Evolutionary conservation across 768 basidiomycete species (phyloP).

Genomic region (Symmetrospora coprosmae): DNA sequence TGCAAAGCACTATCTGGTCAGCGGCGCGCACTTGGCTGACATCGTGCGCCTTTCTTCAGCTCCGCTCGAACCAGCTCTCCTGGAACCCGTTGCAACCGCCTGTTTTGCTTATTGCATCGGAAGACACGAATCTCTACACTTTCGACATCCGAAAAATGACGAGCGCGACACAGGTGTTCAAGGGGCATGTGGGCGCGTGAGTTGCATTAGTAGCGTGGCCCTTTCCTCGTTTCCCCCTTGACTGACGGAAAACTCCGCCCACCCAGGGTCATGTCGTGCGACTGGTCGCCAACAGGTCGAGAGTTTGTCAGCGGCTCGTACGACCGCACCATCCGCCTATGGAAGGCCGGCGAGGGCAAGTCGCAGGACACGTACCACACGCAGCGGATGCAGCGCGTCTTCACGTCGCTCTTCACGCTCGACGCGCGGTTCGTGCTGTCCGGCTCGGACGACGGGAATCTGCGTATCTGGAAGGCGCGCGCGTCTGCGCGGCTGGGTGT

Average conservation of each 20-base stretch:
- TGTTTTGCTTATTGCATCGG: conserved; percentile 78
- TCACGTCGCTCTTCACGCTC: conserved; percentile 70
- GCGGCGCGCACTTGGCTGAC: not conserved
- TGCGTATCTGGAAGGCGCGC: conserved; percentile 43
- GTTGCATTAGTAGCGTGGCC: too few species aligned
- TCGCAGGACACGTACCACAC: conserved; percentile 87
- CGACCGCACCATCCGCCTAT: conserved; percentile 85
- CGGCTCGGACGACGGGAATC: conserved; percentile 33
- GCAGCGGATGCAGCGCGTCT: conserved; percentile 96
- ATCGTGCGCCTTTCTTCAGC: conserved; percentile 41
- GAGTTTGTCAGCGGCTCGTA: conserved; percentile 95
- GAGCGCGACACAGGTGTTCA: conserved; percentile 80
- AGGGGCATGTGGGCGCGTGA: conserved; percentile 62
- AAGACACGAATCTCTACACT: conserved; percentile 96
- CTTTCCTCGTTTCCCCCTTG: not conserved
- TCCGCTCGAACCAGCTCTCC: conserved; percentile 73
- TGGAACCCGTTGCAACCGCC: conserved; percentile 98
- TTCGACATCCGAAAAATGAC: conserved; percentile 81
- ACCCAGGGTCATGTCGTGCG: conserved; percentile 89
- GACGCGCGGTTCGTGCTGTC: conserved; percentile 51
- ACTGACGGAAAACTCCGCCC: too few species aligned
- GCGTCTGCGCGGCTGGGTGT: conserved; percentile 85
- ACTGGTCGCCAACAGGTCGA: conserved; percentile 90
- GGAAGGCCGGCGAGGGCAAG: conserved; percentile 71
- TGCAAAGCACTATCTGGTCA: not conserved